phyloP scores from a whole-genome alignment of 768 basidiomycete species.

The Rossbeevera mucosa region DNA sequence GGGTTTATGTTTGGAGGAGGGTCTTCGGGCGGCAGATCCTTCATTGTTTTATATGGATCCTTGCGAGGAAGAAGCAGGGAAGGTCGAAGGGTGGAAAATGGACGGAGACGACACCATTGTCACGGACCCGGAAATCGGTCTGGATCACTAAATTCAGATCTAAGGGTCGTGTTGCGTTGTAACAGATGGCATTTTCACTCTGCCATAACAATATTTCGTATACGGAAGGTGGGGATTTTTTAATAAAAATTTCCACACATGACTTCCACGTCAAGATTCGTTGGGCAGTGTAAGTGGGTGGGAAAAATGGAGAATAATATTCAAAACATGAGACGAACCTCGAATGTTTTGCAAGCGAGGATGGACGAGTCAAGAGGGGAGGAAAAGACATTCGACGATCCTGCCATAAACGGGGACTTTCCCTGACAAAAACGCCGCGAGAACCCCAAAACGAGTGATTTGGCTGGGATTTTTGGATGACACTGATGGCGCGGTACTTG shows the following conservation, averaged over 20 bases:
- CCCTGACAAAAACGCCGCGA: slow-evolving; percentile 21
- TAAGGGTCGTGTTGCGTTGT: slow-evolving; percentile 63
- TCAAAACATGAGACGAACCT: slow-evolving; percentile 5
- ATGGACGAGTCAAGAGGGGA: background rate
- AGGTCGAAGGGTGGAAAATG: slow-evolving; percentile 36
- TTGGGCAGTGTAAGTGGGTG: slow-evolving; percentile 20
- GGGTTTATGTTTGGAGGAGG: slow-evolving; percentile 37
- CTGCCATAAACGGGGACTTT: slow-evolving; percentile 17
- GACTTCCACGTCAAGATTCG: slow-evolving; percentile 27
- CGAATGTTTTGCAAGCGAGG: background rate
- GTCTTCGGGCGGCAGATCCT: slow-evolving; percentile 34
- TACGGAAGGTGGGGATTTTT: slow-evolving; percentile 43
- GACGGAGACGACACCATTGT: slow-evolving; percentile 38
- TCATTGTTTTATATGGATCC: slow-evolving; percentile 49
- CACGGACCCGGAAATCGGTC: slow-evolving; percentile 39
- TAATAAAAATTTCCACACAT: slow-evolving; percentile 35
- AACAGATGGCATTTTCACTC: slow-evolving; percentile 38
- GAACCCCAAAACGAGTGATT: slow-evolving; percentile 24
- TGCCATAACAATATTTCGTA: slow-evolving; percentile 39
- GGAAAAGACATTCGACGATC: slow-evolving; percentile 27
- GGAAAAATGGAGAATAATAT: slow-evolving; percentile 13
- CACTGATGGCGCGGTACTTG: slow-evolving; percentile 23
- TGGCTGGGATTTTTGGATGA: slow-evolving; percentile 17
- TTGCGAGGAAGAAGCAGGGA: slow-evolving; percentile 29
- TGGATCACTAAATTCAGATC: slow-evolving; percentile 66